Evolutionary conservation across 805 yeast genomes (phyloP).

Genomic region (Pichia membranifaciens): DNA sequence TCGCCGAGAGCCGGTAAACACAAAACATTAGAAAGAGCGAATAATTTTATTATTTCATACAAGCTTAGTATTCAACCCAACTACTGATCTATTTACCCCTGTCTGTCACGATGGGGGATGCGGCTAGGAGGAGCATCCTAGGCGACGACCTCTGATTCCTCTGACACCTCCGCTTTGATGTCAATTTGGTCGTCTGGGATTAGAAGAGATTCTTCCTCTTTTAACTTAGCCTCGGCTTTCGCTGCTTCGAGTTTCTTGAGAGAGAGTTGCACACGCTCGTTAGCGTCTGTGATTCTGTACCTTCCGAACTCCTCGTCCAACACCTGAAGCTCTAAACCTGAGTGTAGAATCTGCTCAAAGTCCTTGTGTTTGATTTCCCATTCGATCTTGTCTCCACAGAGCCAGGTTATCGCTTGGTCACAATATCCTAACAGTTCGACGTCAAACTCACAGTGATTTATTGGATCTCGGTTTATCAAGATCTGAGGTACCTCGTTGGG

Average conservation of each 20-base stretch:
- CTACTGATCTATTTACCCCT: too few relatives aligned
- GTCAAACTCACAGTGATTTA: constrained; percentile 74
- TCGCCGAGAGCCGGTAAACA: too few relatives aligned
- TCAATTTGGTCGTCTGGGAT: too few relatives aligned
- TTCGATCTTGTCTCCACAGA: constrained; percentile 44
- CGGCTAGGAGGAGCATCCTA: too few relatives aligned
- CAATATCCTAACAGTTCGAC: constrained; percentile 71
- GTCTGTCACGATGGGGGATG: too few relatives aligned
- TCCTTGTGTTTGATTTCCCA: constrained; percentile 60
- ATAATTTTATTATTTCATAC: too few relatives aligned
- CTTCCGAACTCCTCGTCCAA: constrained; percentile 31
- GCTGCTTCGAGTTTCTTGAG: constrained; percentile 5
- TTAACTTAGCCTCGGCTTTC: background rate
- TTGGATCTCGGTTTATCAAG: constrained; percentile 70
- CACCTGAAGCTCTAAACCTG: constrained; percentile 27
- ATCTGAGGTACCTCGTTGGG: constrained; percentile 77
- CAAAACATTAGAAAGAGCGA: too few relatives aligned
- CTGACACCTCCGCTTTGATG: too few relatives aligned
- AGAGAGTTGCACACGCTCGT: constrained; percentile 19
- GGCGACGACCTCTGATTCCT: too few relatives aligned
- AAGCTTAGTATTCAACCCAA: too few relatives aligned
- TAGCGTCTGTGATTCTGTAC: constrained; percentile 30
- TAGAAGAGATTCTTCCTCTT: too few relatives aligned
- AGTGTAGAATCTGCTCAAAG: constrained; percentile 33
- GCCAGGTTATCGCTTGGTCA: constrained; percentile 71